phyloP scores from a whole-genome alignment of 2,329 filamentous ascomycete species.

The Hymenoscyphus occultus region DNA sequence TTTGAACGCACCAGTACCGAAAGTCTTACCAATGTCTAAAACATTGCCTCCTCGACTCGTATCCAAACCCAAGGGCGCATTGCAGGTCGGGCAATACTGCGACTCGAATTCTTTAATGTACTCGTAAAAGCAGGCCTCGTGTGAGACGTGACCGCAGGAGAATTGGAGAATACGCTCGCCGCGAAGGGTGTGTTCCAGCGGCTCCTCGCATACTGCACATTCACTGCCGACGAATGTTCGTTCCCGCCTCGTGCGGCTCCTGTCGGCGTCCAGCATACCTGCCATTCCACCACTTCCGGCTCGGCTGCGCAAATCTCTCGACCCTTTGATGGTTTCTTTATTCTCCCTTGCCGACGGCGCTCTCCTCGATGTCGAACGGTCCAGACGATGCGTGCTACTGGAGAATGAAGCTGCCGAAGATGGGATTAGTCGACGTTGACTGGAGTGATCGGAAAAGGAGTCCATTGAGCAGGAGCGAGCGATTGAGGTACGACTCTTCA shows the following conservation, averaged over 20 bases:
- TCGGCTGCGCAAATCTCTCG: slow-evolving; percentile 29
- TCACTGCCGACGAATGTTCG: slow-evolving; percentile 93
- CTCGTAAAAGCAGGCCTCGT: slow-evolving; percentile 98
- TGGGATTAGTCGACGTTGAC: slow-evolving; percentile 18
- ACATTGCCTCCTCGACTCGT: slow-evolving; percentile 90
- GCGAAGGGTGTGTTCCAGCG: slow-evolving; percentile 87
- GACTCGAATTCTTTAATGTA: slow-evolving; percentile 94
- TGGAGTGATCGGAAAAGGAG: slow-evolving; percentile 7
- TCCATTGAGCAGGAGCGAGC: neutral
- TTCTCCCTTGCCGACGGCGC: neutral
- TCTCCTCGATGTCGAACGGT: slow-evolving; percentile 2
- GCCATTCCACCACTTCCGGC: slow-evolving; percentile 46
- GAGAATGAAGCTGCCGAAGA: slow-evolving; percentile 15
- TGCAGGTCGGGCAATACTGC: slow-evolving; percentile 90
- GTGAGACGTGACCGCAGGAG: slow-evolving; percentile 93
- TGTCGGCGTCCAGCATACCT: slow-evolving; percentile 70
- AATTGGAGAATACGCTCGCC: slow-evolving; percentile 95
- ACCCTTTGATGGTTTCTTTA: slow-evolving; percentile 16
- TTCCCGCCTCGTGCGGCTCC: slow-evolving; percentile 77
- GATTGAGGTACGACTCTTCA: neutral
- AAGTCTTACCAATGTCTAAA: slow-evolving; percentile 72
- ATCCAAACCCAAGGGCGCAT: slow-evolving; percentile 87
- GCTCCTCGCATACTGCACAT: slow-evolving; percentile 96
- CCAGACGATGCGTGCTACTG: slow-evolving; percentile 15
- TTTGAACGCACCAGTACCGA: slow-evolving; percentile 35